phyloP scores from a whole-genome alignment of 1,284 basidiomycete species.

The Rhodotorula sp. region DNA sequence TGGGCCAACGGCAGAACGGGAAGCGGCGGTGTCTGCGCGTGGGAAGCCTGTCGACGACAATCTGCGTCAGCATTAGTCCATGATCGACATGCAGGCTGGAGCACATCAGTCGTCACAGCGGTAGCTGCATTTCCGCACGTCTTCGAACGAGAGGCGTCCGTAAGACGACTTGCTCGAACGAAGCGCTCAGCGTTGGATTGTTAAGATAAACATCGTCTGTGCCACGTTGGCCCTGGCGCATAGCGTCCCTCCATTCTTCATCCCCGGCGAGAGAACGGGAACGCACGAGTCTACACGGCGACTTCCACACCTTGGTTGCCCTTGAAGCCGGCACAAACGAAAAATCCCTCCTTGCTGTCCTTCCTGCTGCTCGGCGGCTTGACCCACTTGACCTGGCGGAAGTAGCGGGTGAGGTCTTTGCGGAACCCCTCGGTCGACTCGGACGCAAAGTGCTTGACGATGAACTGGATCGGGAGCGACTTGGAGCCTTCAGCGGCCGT shows the following conservation, averaged over 20 bases:
- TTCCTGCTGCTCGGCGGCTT: slow-evolving; percentile 32
- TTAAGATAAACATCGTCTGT: slow-evolving; percentile 14
- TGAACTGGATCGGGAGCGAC: slow-evolving; percentile 10
- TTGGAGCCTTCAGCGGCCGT: not conserved
- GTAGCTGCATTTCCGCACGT: not conserved
- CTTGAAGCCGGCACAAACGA: slow-evolving; percentile 34
- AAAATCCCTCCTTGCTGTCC: slow-evolving; percentile 35
- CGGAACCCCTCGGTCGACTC: slow-evolving; percentile 18
- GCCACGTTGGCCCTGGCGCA: not conserved
- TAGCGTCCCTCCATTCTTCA: too few relatives aligned
- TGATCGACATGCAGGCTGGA: not conserved
- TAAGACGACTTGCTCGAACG: not conserved
- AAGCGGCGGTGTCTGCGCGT: not conserved
- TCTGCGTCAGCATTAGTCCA: too few relatives aligned
- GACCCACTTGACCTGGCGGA: slow-evolving; percentile 30
- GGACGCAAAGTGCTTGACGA: slow-evolving; percentile 37
- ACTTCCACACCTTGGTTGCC: not conserved
- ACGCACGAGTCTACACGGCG: not conserved
- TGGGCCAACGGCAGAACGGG: not conserved
- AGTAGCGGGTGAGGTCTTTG: slow-evolving; percentile 9
- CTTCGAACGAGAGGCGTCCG: not conserved
- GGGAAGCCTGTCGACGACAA: not conserved
- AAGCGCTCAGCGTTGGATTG: slow-evolving; percentile 19
- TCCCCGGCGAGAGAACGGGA: not conserved
- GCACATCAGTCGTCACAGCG: slow-evolving; percentile 8